These are phyloP conservation scores for Colletotrichum sp. DNA, from an alignment of 2,329 filamentous ascomycete species.

Conservation along the genomic window DNA sequence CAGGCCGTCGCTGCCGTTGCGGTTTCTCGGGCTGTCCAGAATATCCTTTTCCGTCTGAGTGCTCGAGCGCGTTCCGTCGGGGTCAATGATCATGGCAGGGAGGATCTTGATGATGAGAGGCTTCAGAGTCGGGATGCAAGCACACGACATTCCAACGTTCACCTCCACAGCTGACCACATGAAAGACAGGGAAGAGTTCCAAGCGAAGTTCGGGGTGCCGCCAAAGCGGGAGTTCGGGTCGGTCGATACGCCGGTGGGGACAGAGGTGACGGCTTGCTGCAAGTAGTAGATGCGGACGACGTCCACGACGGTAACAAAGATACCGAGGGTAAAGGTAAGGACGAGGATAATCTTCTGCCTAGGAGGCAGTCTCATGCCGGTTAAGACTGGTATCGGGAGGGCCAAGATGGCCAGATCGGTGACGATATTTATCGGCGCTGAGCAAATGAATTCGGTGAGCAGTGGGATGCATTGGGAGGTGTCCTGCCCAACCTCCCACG, in stretches of 20 bases:
- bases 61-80: constrained; percentile 44
- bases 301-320: constrained; percentile 88
- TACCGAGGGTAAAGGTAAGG: constrained; percentile 83
- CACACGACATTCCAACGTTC: constrained; percentile 87
- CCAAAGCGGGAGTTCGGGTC: constrained; percentile 53
- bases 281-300: constrained; percentile 90
- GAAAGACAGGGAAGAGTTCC: constrained; percentile 82
- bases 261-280: constrained; percentile 68
- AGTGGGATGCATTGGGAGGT: constrained; percentile 58
- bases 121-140: constrained; percentile 91
- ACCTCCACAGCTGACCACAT: constrained; percentile 97
- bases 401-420: constrained; percentile 89
- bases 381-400: constrained; percentile 86
- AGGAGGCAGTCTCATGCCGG: constrained; percentile 80
- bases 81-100: constrained; percentile 61
- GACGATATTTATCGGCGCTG: constrained; percentile 89
- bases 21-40: constrained; percentile 21
- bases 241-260: constrained; percentile 39
- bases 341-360: constrained; percentile 90
- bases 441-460: constrained; percentile 70
- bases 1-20: constrained; percentile 20
- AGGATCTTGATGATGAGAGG: constrained; percentile 74
- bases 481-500: constrained; percentile 56
- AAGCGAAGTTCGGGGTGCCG: constrained; percentile 60
- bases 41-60: constrained; percentile 33